Conservation (phyloP, 768 basidiomycete genomes). For the Leccinum uliginosum region DNA sequence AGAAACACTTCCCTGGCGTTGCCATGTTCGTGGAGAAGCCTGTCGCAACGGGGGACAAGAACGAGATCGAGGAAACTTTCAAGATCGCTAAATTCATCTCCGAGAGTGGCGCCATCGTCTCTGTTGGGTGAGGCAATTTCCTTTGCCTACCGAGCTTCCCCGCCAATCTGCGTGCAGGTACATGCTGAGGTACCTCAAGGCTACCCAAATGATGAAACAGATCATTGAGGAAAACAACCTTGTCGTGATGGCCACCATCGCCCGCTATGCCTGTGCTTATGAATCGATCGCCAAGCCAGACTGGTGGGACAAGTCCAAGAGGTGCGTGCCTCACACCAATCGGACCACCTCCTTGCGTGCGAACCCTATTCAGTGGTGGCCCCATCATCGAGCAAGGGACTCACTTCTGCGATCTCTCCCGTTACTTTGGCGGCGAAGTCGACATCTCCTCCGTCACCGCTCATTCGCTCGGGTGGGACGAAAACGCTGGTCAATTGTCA, state of each 20-base stretch:
- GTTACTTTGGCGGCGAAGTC: slow-evolving; percentile 96
- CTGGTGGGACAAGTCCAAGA: slow-evolving; percentile 94
- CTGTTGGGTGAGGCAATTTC: slow-evolving; percentile 64
- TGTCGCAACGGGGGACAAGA: slow-evolving; percentile 71
- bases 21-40: slow-evolving; percentile 94
- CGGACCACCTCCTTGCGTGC: neutral
- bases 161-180: slow-evolving; percentile 45
- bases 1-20: slow-evolving; percentile 83
- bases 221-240: slow-evolving; percentile 93
- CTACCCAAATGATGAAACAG: slow-evolving; percentile 94
- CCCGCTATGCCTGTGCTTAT: slow-evolving; percentile 90
- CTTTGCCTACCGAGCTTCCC: neutral
- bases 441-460: slow-evolving; percentile 77
- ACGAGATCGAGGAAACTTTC: slow-evolving; percentile 66
- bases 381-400: slow-evolving; percentile 91
- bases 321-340: slow-evolving; percentile 43
- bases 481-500: slow-evolving; percentile 79
- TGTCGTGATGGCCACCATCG: slow-evolving; percentile 93
- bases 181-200: slow-evolving; percentile 92
- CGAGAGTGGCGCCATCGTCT: slow-evolving; percentile 72
- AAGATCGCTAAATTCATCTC: slow-evolving; percentile 67
- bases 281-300: slow-evolving; percentile 74
- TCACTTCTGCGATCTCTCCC: slow-evolving; percentile 94
- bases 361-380: slow-evolving; percentile 46
- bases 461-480: slow-evolving; percentile 90